Conservation (phyloP, 306 rosid genomes). For the Quercus gilva region DNA sequence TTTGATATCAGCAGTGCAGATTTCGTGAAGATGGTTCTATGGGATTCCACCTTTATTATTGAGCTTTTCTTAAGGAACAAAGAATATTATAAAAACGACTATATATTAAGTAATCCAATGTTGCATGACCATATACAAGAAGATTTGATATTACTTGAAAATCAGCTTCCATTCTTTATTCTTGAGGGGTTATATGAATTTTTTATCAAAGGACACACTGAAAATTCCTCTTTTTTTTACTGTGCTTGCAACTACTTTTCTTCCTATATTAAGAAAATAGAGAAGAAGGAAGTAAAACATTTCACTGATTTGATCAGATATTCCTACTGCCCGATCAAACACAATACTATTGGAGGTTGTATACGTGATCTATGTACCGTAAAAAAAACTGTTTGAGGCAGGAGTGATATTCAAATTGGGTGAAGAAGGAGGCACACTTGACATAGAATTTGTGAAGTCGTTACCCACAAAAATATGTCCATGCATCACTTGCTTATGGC, state of each 20-base stretch:
- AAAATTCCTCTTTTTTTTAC: neutral
- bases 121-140: neutral
- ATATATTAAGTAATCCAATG: conserved; percentile 21
- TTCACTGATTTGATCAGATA: neutral
- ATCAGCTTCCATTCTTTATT: conserved; percentile 29
- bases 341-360: too few relatives aligned
- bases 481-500: neutral
- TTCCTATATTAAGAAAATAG: too few relatives aligned
- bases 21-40: neutral
- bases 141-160: conserved; percentile 29
- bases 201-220: neutral
- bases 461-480: neutral
- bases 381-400: neutral
- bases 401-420: neutral
- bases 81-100: neutral
- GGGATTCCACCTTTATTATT: conserved; percentile 24
- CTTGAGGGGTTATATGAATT: neutral
- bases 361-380: neutral
- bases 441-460: neutral
- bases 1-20: neutral
- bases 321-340: too few relatives aligned
- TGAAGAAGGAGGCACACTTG: neutral
- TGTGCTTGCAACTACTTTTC: too few relatives aligned
- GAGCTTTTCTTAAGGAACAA: conserved; percentile 7
- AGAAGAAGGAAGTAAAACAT: neutral